Conservation (phyloP, 2,329 filamentous ascomycete species). For the Aspergillus pseudonomiae region DNA sequence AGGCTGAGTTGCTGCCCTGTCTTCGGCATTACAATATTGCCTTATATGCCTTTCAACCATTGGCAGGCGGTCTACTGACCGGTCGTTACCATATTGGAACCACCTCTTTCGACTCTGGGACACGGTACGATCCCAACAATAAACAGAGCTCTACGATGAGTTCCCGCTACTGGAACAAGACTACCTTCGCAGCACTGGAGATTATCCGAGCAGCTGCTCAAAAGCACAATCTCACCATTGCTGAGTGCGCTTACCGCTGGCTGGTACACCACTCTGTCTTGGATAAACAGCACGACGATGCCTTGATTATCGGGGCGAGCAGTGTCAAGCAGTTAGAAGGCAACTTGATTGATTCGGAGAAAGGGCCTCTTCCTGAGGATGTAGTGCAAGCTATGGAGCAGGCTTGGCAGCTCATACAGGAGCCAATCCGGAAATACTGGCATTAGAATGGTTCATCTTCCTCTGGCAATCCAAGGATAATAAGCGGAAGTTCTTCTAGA, state of each 20-base stretch:
- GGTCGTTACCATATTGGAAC: constrained; percentile 38
- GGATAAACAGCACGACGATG: constrained; percentile 36
- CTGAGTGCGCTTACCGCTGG: constrained; percentile 51
- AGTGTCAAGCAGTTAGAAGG: constrained; percentile 40
- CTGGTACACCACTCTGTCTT: constrained; percentile 47
- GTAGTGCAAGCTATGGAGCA: constrained; percentile 42
- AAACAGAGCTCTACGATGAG: neutral
- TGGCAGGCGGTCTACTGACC: constrained; percentile 52
- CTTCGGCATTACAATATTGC: constrained; percentile 47
- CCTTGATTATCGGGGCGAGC: constrained; percentile 44
- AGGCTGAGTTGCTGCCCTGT: constrained; percentile 47
- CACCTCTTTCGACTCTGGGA: constrained; percentile 7
- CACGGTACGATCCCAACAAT: neutral
- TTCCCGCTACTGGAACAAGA: neutral
- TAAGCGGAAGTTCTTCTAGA: too few species aligned
- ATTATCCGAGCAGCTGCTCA: constrained; percentile 38
- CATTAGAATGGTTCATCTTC: constrained; percentile 17
- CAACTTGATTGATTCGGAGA: constrained; percentile 42
- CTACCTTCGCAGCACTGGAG: constrained; percentile 46
- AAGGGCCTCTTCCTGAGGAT: constrained; percentile 44
- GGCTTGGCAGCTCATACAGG: constrained; percentile 38
- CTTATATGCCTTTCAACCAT: constrained; percentile 46
- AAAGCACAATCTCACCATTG: constrained; percentile 46
- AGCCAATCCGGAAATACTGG: constrained; percentile 34
- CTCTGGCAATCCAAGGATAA: too few species aligned